Base-by-base conservation (phyloP, 441 rosid species). In the Gossypium schwendimanii region DNA sequence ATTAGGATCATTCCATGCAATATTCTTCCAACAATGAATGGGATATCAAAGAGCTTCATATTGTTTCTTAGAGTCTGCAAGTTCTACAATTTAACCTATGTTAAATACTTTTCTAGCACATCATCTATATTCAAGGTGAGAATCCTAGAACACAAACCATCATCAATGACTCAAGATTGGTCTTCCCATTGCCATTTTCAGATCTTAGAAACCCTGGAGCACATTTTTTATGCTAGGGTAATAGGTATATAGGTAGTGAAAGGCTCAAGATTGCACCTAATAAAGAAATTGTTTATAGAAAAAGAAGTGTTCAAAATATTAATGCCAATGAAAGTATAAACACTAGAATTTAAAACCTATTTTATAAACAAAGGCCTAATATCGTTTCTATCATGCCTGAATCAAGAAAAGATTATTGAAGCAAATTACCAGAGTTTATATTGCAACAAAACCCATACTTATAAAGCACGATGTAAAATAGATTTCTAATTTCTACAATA, bases 301-400 rank as follows among this genome's bases (percentile, higher is more conserved):
- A 62, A 36, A 17, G 67, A 33, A 63, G 68, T 18, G 3, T 18
- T 63, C 28, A 63, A 33, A 39, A 36, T 6, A n/a, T 20, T 36
- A 62, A 62, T 17, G 21, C 4, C 24, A 62, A 6, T 39, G 28
- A 3, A 39, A 63, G 52, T 5, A 6, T 63, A 39, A 63, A 18
- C 52, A 63, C 17, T 6, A 41, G 17, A 63, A 63, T 20, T 10
- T 39, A 63, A 63, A 63, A 63, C 9, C 67, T 36, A 63, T 17
- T 18, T 36, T 62, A 33, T 9, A 62, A 36, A 14, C 49, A 62
- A 62, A 36, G 11, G 39, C 49, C 67, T 62, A 62, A 17, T 17
- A 62, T 62, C 49, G 39, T 20, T 62, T 62, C 67, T 62, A 62
- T 17, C 67, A 62, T 17, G 49, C 67, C 49, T 62, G 49, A 63